Evolutionary conservation across 1,139 yeast species (phyloP), one percentile per base, ranked within the genome.

Genomic region (Hyphopichia burtonii): DNA sequence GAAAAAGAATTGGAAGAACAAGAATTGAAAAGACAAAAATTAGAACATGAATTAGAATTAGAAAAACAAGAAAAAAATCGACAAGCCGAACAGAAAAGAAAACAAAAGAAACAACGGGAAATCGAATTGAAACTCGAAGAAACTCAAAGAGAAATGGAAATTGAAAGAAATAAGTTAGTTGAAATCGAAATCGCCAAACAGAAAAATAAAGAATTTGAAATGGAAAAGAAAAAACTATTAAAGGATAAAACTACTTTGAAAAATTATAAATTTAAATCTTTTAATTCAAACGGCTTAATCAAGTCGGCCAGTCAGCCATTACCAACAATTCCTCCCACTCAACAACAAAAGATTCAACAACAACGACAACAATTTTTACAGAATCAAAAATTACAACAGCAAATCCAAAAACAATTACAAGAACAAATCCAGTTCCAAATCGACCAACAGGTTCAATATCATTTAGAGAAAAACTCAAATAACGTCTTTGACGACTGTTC

Each of bases 401-500:
- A 25, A 25, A 25, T 8, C 4, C 28, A 25, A 25, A 25, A 18
- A 31, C 34, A 31, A 31, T 31, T 31, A 31, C 20, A 31, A 18
- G 34, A 31, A 17, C 34, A 31, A 31, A 31, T 31, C 12, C 34
- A 31, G 17, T 18, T 31, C 6, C 34, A 31, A 31, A 31, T 31
- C 12, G 34, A 31, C 5, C 34, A 31, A 31, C 34, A 31, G 12
- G 34, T 31, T n/a, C 34, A 31, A 31, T 31, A 31, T 31, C 34
- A 31, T 31, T 31, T 31, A 31, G 34, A 31, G 17, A 31, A 31
- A 16, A 12, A 31, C 8, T 8, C 5, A 20, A 20, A 20, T 20
- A 31, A n/a, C n/a, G n/a, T n/a, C n/a, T n/a, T n/a, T n/a, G n/a
- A n/a, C n/a, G n/a, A n/a, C n/a, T n/a, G n/a, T n/a, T n/a, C n/a